Evolutionary conservation across 129 eudicot species (phyloP).

Genomic region (Flaveria sonorensis): DNA sequence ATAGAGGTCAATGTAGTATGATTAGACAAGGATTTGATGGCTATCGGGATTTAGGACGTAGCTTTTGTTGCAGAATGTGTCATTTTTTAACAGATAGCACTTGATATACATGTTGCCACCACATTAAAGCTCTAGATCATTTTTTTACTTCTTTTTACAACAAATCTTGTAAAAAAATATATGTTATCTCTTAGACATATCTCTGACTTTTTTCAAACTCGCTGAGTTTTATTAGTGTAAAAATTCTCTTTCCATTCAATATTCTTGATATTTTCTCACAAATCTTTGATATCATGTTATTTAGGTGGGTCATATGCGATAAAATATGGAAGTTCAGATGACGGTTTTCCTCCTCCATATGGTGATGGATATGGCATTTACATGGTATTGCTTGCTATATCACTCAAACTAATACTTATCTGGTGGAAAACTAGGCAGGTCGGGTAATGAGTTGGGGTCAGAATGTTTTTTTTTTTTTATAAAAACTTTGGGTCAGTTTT

Average conservation of each 20-base stretch:
- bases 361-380: constrained; percentile 61
- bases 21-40: neutral
- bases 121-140: neutral
- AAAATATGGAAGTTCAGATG: constrained; percentile 55
- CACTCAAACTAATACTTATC: neutral
- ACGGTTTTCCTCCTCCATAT: constrained; percentile 49
- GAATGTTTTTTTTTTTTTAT: neutral
- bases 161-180: neutral
- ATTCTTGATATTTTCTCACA: constrained; percentile 8
- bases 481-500: neutral
- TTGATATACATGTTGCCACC: neutral
- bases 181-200: neutral
- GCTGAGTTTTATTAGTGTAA: constrained; percentile 1
- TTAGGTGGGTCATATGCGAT: constrained; percentile 77
- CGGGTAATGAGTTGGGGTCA: neutral
- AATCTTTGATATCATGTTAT: constrained; percentile 20
- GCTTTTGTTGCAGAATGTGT: neutral
- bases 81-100: too few relatives aligned
- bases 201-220: neutral
- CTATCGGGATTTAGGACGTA: neutral
- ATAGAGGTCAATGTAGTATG: neutral
- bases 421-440: neutral
- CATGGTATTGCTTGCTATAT: constrained; percentile 49
- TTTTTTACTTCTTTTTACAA: neutral
- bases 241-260: constrained; percentile 7